Evolutionary conservation across 1,139 yeast genomes (phyloP), one percentile per base, ranked within the genome.

Genomic region (Debaryomyces singareniensis): DNA sequence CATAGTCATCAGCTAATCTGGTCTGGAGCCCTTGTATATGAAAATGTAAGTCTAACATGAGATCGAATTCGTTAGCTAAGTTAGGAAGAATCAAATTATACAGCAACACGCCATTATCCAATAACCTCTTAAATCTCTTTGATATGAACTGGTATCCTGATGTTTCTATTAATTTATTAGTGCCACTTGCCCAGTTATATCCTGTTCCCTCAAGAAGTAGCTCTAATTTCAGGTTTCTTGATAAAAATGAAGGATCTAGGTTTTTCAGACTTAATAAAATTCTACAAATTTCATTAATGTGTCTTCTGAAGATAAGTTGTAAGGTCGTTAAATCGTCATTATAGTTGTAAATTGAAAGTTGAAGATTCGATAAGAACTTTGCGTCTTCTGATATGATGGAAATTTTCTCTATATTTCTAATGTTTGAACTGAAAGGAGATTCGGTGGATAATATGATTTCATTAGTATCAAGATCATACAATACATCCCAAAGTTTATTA

Each of bases 401-500:
- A 32, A 48, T 55, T 33, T 42, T 48, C 25, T 42, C 41, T 18
- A 39, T 35, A 5, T 30, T 40, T 5, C 36, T 31, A 13, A 34
- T 40, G 26, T 41, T 38, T 20, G 44, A 41, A 11, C 28, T 28
- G 4, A 26, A 31, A n/a, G 27, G 35, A 9, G 29, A 30, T 14
- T 27, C 29, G 15, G 42, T 51, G 26, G 67, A 55, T 18, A 68
- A 35, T 15, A 40, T 59, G 42, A 59, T 58, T 53, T 68, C 75
- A 47, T 55, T 70, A 30, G 52, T 42, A 40, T 77, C 82, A 36
- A 76, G 52, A 45, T 77, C 81, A 37, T 75, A 71, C 30, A 77
- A 49, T 13, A 77, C 51, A 44, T 77, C 84, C 80, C 81, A 77
- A 26, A 66, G 43, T 34, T 59, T 61, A 25, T 76, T 75, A 42